phyloP scores from a whole-genome alignment of 345 rosid genomes.

The Dipteronia dyeriana region DNA sequence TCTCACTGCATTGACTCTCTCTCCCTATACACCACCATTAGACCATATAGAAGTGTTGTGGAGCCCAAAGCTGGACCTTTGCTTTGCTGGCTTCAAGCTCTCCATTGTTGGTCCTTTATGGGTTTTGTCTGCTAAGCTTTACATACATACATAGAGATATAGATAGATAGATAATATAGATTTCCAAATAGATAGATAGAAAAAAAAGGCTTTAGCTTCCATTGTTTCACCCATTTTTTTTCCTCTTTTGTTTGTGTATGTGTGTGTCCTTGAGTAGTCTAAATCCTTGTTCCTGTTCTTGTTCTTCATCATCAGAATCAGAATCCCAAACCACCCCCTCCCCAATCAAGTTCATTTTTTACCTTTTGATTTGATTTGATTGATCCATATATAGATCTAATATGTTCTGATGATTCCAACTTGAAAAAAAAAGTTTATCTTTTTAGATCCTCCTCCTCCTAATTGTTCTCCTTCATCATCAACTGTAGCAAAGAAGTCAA shows the following conservation, averaged over 20 bases:
- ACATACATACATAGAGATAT: conserved; percentile 4
- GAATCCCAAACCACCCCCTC: conserved; percentile 18
- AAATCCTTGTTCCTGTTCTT: not conserved
- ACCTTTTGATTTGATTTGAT: conserved; percentile 21
- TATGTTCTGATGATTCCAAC: conserved; percentile 26
- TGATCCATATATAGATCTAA: conserved; percentile 60
- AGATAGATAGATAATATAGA: not conserved
- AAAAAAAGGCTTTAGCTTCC: not conserved
- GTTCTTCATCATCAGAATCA: conserved; percentile 5
- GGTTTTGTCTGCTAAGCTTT: conserved; percentile 56
- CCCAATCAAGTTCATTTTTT: not conserved
- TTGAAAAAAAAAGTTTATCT: conserved; percentile 30
- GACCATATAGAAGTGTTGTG: conserved; percentile 36
- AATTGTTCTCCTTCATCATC: conserved; percentile 1
- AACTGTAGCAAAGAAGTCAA: conserved; percentile 18
- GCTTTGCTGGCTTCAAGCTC: conserved; percentile 82
- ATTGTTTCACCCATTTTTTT: conserved; percentile 22
- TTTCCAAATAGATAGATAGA: conserved; percentile 15
- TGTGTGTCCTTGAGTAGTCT: not conserved
- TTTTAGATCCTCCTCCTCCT: conserved; percentile 29
- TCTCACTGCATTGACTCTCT: conserved; percentile 29
- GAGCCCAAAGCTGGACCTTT: conserved; percentile 77
- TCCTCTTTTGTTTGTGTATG: not conserved
- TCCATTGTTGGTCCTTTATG: conserved; percentile 67
- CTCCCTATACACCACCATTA: not conserved